phyloP scores from a whole-genome alignment of 2,329 filamentous ascomycete genomes.

The Phoma herbarum region DNA sequence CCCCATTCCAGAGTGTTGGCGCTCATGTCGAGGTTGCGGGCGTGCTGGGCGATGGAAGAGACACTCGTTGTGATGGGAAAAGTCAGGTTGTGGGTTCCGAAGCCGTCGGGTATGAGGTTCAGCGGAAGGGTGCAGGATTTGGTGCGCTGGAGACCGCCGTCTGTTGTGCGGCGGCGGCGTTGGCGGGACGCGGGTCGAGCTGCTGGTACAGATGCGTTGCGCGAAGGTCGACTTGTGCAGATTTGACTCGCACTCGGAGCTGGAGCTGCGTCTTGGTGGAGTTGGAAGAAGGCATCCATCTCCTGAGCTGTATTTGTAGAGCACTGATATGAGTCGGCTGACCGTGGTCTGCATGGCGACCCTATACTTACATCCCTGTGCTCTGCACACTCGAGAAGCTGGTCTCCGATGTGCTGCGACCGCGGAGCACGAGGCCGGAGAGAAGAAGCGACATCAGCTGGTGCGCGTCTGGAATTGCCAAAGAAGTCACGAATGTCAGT shows the following conservation, averaged over 20 bases:
- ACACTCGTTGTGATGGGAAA: constrained; percentile 10
- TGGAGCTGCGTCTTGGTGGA: neutral
- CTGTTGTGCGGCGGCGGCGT: constrained; percentile 10
- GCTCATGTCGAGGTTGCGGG: constrained; percentile 32
- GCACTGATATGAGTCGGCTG: neutral
- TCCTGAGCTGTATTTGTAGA: neutral
- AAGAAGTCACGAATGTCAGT: constrained; percentile 43
- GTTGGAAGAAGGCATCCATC: constrained; percentile 9
- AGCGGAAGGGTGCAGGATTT: constrained; percentile 52
- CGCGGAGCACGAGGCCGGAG: too few species aligned
- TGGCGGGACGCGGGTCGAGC: neutral
- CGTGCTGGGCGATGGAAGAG: constrained; percentile 14
- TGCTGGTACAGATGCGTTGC: neutral
- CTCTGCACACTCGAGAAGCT: constrained; percentile 21
- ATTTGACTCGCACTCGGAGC: constrained; percentile 5
- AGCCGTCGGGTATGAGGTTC: constrained; percentile 47
- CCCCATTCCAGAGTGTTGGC: constrained; percentile 35
- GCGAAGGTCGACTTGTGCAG: neutral
- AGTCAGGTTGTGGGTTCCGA: constrained; percentile 36
- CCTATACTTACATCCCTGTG: neutral
- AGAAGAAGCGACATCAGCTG: neutral
- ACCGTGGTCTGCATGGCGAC: constrained; percentile 2
- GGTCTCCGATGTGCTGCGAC: constrained; percentile 4
- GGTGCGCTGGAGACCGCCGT: constrained; percentile 32
- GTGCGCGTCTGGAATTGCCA: neutral